A percentile compares a stretch with the other conserved stretches of the same genome.
Evolutionary conservation across 768 basidiomycete genomes (phyloP).

Genomic region (Rhodotorula taiwanensis): DNA sequence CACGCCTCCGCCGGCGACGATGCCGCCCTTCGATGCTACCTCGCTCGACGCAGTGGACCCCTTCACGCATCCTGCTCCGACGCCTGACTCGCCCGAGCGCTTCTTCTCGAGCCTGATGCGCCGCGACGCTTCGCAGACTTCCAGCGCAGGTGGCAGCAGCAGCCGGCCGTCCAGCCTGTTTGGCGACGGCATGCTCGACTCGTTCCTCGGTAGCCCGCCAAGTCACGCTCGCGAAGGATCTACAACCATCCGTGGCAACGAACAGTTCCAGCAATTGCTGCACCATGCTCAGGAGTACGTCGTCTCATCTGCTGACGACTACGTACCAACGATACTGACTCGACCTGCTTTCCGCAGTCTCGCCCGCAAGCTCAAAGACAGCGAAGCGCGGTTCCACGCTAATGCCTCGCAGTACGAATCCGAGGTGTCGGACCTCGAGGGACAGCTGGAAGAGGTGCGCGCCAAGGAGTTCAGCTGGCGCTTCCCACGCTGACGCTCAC

Average conservation of each 20-base stretch:
- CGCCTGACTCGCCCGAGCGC: conserved; percentile 14
- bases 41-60: too few species aligned
- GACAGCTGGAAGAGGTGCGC: conserved; percentile 29
- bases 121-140: conserved; percentile 4
- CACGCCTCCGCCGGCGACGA: background rate
- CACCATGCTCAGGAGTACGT: conserved; percentile 23
- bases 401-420: conserved; percentile 26
- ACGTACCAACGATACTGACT: background rate
- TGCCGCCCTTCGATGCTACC: conserved; percentile 8
- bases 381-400: conserved; percentile 24
- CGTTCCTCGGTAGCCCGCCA: background rate
- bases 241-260: background rate
- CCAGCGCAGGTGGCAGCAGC: background rate
- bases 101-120: conserved; percentile 5
- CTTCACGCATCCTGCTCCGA: background rate
- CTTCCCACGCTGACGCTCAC: too few species aligned
- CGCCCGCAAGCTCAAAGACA: conserved; percentile 36
- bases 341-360: background rate
- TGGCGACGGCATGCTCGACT: conserved; percentile 9
- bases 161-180: conserved; percentile 22
- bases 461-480: accelerated
- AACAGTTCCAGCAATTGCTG: conserved; percentile 25
- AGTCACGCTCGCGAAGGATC: background rate
- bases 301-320: too few species aligned
- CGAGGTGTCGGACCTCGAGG: conserved; percentile 33